These are phyloP conservation scores for Fusarium sp. DNA, from an alignment of 2,329 filamentous ascomycete genomes.

Conservation along the genomic window DNA sequence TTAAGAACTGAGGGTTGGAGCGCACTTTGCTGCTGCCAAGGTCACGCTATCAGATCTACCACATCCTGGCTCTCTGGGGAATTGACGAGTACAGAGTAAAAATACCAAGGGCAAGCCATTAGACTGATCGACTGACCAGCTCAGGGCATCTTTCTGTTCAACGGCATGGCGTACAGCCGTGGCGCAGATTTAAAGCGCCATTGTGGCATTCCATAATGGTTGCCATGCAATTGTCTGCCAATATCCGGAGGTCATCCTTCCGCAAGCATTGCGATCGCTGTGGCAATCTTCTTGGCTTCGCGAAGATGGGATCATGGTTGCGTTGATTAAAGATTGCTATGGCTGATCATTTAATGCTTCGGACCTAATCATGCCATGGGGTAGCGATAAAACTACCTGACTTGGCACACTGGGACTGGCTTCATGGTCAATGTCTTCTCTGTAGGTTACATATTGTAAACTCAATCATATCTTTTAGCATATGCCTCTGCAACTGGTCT, in stretches of 20 bases:
- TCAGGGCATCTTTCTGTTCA: constrained; percentile 6
- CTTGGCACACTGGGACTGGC: too few relatives aligned
- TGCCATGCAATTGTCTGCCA: constrained; percentile 16
- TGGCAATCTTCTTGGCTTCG: background rate
- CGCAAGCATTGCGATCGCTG: constrained; percentile 20
- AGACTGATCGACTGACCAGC: background rate
- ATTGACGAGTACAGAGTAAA: background rate
- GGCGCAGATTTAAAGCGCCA: background rate
- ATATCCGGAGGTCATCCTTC: constrained; percentile 2
- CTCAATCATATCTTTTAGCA: too few relatives aligned
- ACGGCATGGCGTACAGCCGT: constrained; percentile 11
- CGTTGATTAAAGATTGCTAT: background rate
- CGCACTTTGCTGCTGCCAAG: background rate
- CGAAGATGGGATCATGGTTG: background rate
- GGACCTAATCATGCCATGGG: too few relatives aligned
- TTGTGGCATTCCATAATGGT: constrained; percentile 17
- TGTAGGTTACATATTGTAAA: too few relatives aligned
- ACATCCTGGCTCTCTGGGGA: background rate
- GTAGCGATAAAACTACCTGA: too few relatives aligned
- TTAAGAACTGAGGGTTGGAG: background rate
- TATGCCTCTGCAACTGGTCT: too few relatives aligned
- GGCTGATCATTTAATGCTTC: too few relatives aligned
- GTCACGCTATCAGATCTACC: constrained; percentile 16
- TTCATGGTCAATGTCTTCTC: too few relatives aligned
- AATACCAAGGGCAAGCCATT: background rate